phyloP scores from a whole-genome alignment of 2,329 filamentous ascomycete genomes.

The Colletotrichum musicola region DNA sequence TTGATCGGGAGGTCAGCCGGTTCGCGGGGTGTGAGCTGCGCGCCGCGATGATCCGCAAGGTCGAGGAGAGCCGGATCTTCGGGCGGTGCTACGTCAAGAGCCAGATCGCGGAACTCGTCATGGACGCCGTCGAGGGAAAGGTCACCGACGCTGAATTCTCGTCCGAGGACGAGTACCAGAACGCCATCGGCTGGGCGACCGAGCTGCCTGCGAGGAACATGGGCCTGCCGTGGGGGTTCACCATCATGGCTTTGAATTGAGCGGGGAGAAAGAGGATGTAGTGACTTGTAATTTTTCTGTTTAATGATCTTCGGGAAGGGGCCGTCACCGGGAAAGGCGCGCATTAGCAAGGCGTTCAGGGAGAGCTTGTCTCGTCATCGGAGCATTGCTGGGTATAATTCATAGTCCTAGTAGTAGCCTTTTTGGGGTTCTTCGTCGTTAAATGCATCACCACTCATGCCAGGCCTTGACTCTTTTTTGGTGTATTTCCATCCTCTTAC shows the following conservation, averaged over 20 bases:
- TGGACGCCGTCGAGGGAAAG: conserved; percentile 45
- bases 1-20: conserved; percentile 46
- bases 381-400: conserved; percentile 39
- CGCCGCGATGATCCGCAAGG: conserved; percentile 44
- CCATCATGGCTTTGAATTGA: conserved; percentile 53
- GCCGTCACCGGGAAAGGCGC: conserved; percentile 19
- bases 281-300: not conserved
- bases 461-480: conserved; percentile 22
- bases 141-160: conserved; percentile 29
- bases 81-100: conserved; percentile 49
- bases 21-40: conserved; percentile 49
- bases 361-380: conserved; percentile 11
- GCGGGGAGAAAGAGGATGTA: not conserved
- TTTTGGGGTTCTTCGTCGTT: conserved; percentile 12
- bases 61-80: conserved; percentile 48
- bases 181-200: conserved; percentile 45
- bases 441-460: conserved; percentile 36
- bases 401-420: conserved; percentile 33
- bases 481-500: not conserved
- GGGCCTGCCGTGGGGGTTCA: conserved; percentile 53
- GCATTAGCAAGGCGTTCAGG: conserved; percentile 36
- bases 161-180: conserved; percentile 40
- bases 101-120: conserved; percentile 49
- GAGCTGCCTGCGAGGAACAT: conserved; percentile 51
- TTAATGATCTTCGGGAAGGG: not conserved